Conservation (phyloP, 352 stramenopile genomes). For the Pythium monospermum region DNA sequence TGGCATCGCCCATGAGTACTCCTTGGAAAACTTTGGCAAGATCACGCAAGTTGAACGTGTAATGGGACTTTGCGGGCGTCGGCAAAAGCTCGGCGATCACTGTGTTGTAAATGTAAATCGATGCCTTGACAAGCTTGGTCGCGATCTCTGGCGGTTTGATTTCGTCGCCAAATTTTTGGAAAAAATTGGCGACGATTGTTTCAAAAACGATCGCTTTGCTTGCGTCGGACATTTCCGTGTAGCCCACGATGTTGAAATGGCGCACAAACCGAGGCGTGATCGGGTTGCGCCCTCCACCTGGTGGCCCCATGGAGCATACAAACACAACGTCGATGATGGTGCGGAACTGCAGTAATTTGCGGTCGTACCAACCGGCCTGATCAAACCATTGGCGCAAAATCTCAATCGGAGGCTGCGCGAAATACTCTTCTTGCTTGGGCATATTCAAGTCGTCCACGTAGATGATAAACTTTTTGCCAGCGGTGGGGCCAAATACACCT, state of each 20-base stretch:
- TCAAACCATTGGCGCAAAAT: conserved; percentile 94
- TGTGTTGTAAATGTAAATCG: conserved; percentile 82
- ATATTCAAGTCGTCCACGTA: conserved; percentile 96
- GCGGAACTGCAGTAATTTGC: conserved; percentile 89
- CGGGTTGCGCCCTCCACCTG: conserved; percentile 69
- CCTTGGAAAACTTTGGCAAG: conserved; percentile 86
- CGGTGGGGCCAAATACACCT: conserved; percentile 88
- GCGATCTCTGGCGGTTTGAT: conserved; percentile 52
- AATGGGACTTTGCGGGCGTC: conserved; percentile 81
- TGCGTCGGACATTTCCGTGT: conserved; percentile 79
- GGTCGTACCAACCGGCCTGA: conserved; percentile 93
- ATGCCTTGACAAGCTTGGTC: conserved; percentile 56
- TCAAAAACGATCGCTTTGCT: conserved; percentile 82
- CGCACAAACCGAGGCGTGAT: conserved; percentile 78
- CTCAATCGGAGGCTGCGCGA: conserved; percentile 93
- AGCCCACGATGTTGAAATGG: conserved; percentile 85
- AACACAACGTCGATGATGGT: conserved; percentile 90
- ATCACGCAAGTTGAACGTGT: conserved; percentile 88
- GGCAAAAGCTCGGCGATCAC: conserved; percentile 76
- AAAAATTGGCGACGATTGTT: conserved; percentile 74
- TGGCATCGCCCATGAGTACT: conserved; percentile 75
- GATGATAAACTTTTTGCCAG: conserved; percentile 90
- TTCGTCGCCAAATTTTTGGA: conserved; percentile 62
- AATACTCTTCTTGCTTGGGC: conserved; percentile 92
- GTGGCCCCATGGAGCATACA: conserved; percentile 79